Conservation (phyloP, 1,284 basidiomycete species). For the Trichosporon sp. region DNA sequence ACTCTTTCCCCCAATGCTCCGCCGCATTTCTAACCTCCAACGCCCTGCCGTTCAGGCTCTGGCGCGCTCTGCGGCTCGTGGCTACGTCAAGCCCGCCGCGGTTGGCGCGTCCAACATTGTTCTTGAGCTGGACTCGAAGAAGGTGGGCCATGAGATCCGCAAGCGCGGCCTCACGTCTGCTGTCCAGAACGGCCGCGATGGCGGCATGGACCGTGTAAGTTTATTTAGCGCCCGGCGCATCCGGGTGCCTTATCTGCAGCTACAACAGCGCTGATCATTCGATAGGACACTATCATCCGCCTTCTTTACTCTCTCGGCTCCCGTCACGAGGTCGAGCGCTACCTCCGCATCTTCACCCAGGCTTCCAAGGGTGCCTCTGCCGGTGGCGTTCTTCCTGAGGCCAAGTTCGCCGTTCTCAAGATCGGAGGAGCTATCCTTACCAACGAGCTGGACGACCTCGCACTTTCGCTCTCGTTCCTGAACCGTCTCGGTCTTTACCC, state of each 20-base stretch:
- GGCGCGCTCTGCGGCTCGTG: slow-evolving; percentile 14
- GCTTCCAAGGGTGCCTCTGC: slow-evolving; percentile 61
- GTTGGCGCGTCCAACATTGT: slow-evolving; percentile 32
- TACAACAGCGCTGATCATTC: slow-evolving; percentile 1
- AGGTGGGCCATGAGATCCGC: slow-evolving; percentile 45
- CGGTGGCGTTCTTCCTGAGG: slow-evolving; percentile 51
- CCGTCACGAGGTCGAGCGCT: slow-evolving; percentile 90
- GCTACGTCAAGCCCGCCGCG: slow-evolving; percentile 28
- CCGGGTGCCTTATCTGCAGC: not conserved
- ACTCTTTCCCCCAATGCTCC: slow-evolving; percentile 27
- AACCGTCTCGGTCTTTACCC: slow-evolving; percentile 91
- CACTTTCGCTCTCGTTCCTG: slow-evolving; percentile 85
- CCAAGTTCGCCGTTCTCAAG: slow-evolving; percentile 90
- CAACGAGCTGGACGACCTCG: slow-evolving; percentile 81
- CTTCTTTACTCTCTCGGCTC: slow-evolving; percentile 90
- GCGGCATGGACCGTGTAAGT: slow-evolving; percentile 47
- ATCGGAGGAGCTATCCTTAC: slow-evolving; percentile 84
- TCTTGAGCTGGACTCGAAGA: slow-evolving; percentile 42
- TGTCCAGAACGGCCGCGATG: slow-evolving; percentile 30
- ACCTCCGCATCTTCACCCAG: slow-evolving; percentile 90
- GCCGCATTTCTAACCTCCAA: slow-evolving; percentile 26
- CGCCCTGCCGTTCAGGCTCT: slow-evolving; percentile 17
- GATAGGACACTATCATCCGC: slow-evolving; percentile 83
- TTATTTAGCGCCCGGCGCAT: not conserved
- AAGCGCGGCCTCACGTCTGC: slow-evolving; percentile 40